Percentiles rank a stretch among this genome's conserved stretches.
phyloP scores from a whole-genome alignment of 371 early-diverging fungal species.

The Mortierella sp. region DNA sequence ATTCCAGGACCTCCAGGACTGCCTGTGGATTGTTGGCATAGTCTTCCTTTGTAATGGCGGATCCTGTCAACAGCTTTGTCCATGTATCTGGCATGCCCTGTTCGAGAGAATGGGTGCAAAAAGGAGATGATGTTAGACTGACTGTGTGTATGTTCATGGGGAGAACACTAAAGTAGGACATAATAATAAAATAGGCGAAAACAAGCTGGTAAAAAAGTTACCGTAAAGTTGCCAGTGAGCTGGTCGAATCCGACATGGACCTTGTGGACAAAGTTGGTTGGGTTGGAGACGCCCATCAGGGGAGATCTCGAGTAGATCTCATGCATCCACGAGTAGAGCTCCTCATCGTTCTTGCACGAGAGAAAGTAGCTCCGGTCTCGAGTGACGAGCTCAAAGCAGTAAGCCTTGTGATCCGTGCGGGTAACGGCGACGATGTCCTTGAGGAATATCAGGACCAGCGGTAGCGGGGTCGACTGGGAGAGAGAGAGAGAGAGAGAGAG shows the following conservation, averaged over 20 bases:
- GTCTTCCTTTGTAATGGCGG: conserved; percentile 95
- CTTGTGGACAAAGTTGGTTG: conserved; percentile 95
- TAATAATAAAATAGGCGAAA: background rate
- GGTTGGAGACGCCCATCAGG: conserved; percentile 88
- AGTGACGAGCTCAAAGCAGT: conserved; percentile 91
- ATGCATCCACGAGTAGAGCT: conserved; percentile 97
- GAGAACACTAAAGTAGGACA: conserved; percentile 1
- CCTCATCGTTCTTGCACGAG: conserved; percentile 91
- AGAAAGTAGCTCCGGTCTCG: conserved; percentile 88
- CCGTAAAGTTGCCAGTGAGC: conserved; percentile 91
- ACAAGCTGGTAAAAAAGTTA: conserved; percentile 42
- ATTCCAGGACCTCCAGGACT: conserved; percentile 96
- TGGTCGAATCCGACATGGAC: conserved; percentile 98
- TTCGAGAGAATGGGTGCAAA: background rate
- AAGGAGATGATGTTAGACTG: background rate
- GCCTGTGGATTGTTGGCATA: conserved; percentile 96
- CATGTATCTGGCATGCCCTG: conserved; percentile 95
- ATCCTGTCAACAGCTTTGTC: conserved; percentile 88
- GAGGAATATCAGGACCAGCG: conserved; percentile 83
- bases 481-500: conserved; percentile 1
- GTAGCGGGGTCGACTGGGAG: conserved; percentile 72
- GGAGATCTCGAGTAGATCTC: conserved; percentile 91
- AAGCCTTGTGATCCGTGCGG: conserved; percentile 85
- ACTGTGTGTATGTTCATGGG: conserved; percentile 1
- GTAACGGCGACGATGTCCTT: conserved; percentile 87